Evolutionary conservation across 768 basidiomycete genomes (phyloP).

Genomic region (Lyophyllum semitale): DNA sequence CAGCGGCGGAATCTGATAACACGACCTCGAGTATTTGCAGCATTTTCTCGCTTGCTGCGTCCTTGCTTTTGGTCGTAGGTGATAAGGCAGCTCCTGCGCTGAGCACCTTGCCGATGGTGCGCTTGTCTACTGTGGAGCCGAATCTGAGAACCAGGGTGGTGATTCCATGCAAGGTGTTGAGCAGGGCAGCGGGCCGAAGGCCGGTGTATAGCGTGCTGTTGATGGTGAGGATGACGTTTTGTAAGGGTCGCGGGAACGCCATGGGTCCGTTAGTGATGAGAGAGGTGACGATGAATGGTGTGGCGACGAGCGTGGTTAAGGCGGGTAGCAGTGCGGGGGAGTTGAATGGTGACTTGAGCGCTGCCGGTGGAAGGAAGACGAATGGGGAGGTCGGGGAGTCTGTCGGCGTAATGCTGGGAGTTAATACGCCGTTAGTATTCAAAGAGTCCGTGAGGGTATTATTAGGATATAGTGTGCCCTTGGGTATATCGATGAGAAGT

Average conservation of each 20-base stretch:
- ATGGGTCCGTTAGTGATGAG: conserved; percentile 19
- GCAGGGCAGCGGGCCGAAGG: conserved; percentile 43
- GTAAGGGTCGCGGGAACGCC: conserved; percentile 27
- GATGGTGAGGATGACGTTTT: conserved; percentile 37
- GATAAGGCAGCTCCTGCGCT: conserved; percentile 38
- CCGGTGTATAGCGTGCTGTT: conserved; percentile 47
- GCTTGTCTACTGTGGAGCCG: conserved; percentile 38
- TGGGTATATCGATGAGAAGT: conserved; percentile 8
- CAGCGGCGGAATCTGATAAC: conserved; percentile 25
- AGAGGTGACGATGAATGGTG: conserved; percentile 33
- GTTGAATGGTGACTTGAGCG: conserved; percentile 20
- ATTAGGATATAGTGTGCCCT: neutral
- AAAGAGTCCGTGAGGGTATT: conserved; percentile 6
- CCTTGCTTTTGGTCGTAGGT: conserved; percentile 14
- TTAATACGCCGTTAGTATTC: conserved; percentile 4
- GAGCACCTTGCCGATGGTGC: conserved; percentile 48
- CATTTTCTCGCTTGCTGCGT: conserved; percentile 22
- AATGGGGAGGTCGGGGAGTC: conserved; percentile 11
- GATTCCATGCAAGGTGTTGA: conserved; percentile 35
- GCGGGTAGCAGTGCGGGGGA: conserved; percentile 42
- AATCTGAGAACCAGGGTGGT: conserved; percentile 35
- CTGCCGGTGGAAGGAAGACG: conserved; percentile 10
- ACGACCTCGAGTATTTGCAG: conserved; percentile 30
- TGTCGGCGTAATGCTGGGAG: conserved; percentile 8
- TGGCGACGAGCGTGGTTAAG: conserved; percentile 37